Conservation (phyloP, 1,139 yeast species). For the Saccharomyces hybrid region DNA sequence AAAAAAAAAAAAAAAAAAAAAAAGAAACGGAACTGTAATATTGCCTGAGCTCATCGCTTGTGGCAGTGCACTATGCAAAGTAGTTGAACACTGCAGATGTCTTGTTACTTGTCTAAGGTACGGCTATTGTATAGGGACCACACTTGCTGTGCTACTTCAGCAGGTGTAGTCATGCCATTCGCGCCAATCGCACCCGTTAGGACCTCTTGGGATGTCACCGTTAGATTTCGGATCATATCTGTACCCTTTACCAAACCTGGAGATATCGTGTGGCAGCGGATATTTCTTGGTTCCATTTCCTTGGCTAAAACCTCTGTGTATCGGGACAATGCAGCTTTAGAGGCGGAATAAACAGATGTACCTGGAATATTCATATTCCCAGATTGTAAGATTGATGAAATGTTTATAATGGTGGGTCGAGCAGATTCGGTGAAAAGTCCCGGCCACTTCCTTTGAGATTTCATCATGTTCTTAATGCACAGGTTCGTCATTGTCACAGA, state of each 20-base stretch:
- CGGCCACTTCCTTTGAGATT: conserved; percentile 18
- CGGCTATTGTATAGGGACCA: not conserved
- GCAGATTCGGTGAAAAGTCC: not conserved
- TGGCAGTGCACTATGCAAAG: not conserved
- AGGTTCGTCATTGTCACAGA: conserved; percentile 55
- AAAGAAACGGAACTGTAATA: not conserved
- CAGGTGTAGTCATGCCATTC: not conserved
- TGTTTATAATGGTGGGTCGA: conserved; percentile 46
- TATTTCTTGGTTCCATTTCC: conserved; percentile 47
- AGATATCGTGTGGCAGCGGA: conserved; percentile 57
- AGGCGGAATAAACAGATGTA: conserved; percentile 67
- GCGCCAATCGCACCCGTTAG: conserved; percentile 2
- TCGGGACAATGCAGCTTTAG: conserved; percentile 71
- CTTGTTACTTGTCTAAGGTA: too few relatives aligned
- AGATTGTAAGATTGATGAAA: conserved; percentile 59
- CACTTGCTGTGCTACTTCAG: not conserved
- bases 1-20: not conserved
- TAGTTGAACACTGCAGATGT: not conserved
- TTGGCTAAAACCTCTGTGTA: conserved; percentile 56
- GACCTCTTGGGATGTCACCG: conserved; percentile 7
- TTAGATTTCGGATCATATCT: conserved; percentile 47
- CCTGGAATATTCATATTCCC: conserved; percentile 39
- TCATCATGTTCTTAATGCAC: conserved; percentile 43
- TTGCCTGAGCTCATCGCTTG: not conserved
- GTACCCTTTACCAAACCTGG: conserved; percentile 75